phyloP scores from a whole-genome alignment of 2,329 filamentous ascomycete genomes.

The Neopestalotiopsis clavispora region DNA sequence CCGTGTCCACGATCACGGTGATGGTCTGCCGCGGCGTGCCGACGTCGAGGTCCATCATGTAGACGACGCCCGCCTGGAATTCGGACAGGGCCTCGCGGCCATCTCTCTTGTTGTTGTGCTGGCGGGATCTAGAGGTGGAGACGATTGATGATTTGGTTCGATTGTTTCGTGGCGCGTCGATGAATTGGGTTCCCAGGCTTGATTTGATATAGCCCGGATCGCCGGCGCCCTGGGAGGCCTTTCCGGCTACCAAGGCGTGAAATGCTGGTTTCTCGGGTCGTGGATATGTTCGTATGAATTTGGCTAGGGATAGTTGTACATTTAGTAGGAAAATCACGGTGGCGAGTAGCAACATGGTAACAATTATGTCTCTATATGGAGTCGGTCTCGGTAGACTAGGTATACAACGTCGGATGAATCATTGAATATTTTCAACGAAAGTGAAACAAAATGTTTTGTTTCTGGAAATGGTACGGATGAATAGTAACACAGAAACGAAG shows the following conservation, averaged over 20 bases:
- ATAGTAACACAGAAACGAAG: background rate
- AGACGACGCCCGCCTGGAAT: slow-evolving; percentile 37
- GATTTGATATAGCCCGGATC: slow-evolving; percentile 29
- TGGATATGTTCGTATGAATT: background rate
- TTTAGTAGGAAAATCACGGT: background rate
- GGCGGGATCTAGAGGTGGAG: background rate
- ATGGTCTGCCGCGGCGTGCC: slow-evolving; percentile 41
- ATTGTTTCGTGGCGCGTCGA: slow-evolving; percentile 23
- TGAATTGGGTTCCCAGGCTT: slow-evolving; percentile 24
- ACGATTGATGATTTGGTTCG: background rate
- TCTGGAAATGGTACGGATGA: too few relatives aligned
- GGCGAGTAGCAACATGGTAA: background rate
- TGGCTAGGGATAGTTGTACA: background rate
- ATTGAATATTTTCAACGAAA: background rate
- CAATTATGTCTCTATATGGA: too few relatives aligned
- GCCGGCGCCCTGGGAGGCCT: background rate
- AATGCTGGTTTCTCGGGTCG: background rate
- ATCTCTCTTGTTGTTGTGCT: slow-evolving; percentile 17
- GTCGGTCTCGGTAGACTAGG: background rate
- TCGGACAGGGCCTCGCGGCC: slow-evolving; percentile 28
- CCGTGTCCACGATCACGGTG: slow-evolving; percentile 42
- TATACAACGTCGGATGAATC: background rate
- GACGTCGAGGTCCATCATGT: slow-evolving; percentile 40
- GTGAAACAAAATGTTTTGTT: background rate
- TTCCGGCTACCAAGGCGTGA: background rate